These are phyloP conservation scores for Nevesoporus exiguus DNA, from an alignment of 768 basidiomycete genomes.

Conservation along the genomic window DNA sequence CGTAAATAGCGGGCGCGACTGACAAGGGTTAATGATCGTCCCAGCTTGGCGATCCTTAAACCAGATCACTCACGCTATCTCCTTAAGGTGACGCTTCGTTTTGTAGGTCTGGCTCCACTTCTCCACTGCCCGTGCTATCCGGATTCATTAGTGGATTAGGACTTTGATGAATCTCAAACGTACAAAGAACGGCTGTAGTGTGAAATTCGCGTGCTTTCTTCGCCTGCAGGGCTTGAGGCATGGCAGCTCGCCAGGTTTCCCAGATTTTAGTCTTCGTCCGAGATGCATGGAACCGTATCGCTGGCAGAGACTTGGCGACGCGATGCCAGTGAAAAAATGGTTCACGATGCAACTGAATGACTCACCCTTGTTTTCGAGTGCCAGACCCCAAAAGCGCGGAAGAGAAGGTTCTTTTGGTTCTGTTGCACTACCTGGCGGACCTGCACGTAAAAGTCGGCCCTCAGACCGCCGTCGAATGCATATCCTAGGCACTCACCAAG, in stretches of 20 bases:
- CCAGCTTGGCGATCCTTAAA: conserved; percentile 9
- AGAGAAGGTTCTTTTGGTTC: conserved; percentile 56
- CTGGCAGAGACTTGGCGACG: conserved; percentile 63
- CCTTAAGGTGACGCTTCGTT: conserved; percentile 71
- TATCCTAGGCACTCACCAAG: conserved; percentile 42
- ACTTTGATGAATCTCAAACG: conserved; percentile 26
- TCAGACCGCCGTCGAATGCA: not conserved
- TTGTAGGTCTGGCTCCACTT: conserved; percentile 69
- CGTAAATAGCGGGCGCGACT: conserved; percentile 83
- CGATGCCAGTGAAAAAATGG: conserved; percentile 7
- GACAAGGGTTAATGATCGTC: conserved; percentile 26
- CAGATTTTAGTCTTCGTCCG: conserved; percentile 60
- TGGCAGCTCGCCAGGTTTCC: conserved; percentile 60
- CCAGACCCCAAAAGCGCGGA: conserved; percentile 72
- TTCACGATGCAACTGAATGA: conserved; percentile 2
- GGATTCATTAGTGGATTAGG: conserved; percentile 8
- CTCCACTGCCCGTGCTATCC: conserved; percentile 48
- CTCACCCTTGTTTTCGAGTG: conserved; percentile 67
- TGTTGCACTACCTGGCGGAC: conserved; percentile 50
- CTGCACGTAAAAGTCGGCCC: conserved; percentile 21
- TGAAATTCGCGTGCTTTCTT: conserved; percentile 65
- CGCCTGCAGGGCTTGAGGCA: conserved; percentile 66
- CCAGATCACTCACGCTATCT: conserved; percentile 67
- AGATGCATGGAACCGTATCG: conserved; percentile 69
- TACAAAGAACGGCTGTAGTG: conserved; percentile 54